phyloP scores from a whole-genome alignment of 495 filamentous ascomycete genomes.

The Aspergillus avenaceus region DNA sequence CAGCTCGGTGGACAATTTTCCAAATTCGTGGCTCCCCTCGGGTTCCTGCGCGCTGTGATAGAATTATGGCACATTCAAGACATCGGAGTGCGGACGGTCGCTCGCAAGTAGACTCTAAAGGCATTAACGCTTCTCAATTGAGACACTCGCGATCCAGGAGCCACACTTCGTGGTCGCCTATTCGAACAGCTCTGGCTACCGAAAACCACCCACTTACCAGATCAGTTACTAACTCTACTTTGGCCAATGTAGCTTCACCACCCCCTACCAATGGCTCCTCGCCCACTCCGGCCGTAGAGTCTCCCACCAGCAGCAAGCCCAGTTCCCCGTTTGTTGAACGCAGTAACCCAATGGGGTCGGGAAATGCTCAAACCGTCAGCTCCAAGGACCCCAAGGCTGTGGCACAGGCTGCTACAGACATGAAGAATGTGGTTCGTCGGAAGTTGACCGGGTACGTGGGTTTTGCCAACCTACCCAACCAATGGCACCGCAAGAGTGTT shows the following conservation, averaged over 20 bases:
- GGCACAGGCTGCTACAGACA: constrained; percentile 73
- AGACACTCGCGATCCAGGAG: constrained; percentile 10
- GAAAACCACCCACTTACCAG: constrained; percentile 12
- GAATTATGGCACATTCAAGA: constrained; percentile 13
- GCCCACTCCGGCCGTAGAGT: constrained; percentile 29
- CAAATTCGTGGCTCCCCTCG: background rate
- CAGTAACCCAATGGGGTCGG: constrained; percentile 59
- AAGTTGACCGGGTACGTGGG: constrained; percentile 98
- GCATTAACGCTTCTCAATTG: constrained; percentile 1
- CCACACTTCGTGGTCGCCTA: constrained; percentile 12
- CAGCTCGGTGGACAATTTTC: background rate
- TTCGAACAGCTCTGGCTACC: constrained; percentile 6
- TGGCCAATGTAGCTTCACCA: constrained; percentile 35
- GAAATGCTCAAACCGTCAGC: constrained; percentile 61
- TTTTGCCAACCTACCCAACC: constrained; percentile 97
- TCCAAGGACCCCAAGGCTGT: constrained; percentile 83
- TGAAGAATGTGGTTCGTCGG: constrained; percentile 95
- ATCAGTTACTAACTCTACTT: constrained; percentile 24
- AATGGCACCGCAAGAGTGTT: constrained; percentile 99
- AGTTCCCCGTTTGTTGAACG: constrained; percentile 56
- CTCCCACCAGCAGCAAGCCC: constrained; percentile 48
- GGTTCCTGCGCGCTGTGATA: constrained; percentile 9
- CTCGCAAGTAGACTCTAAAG: constrained; percentile 12
- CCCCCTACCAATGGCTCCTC: constrained; percentile 35
- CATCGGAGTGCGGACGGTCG: constrained; percentile 14